These are phyloP conservation scores for Noccaea caerulescens DNA, from an alignment of 345 rosid species.

Conservation along the genomic window DNA sequence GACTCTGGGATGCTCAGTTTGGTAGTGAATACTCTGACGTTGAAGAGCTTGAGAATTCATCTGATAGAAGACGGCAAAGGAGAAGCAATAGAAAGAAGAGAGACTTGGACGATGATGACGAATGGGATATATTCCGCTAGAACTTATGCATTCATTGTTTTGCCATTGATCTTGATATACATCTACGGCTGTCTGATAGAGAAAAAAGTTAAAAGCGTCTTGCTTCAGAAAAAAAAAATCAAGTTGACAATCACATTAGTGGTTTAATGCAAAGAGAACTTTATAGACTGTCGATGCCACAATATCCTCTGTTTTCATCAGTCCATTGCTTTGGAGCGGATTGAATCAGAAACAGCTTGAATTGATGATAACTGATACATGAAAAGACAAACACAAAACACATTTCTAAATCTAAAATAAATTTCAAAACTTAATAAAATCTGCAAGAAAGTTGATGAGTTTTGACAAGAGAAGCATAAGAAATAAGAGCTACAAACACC, in stretches of 20 bases:
- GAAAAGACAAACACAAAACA: too few species aligned
- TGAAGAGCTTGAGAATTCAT: slow-evolving; percentile 46
- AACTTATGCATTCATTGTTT: not conserved
- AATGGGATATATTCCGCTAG: slow-evolving; percentile 37
- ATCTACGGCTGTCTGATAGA: not conserved
- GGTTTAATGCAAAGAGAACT: not conserved
- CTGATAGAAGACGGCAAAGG: slow-evolving; percentile 29
- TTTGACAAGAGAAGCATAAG: slow-evolving; percentile 28
- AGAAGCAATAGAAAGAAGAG: slow-evolving; percentile 41
- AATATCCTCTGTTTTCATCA: not conserved
- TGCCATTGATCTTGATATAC: slow-evolving; percentile 5
- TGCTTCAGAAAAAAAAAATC: not conserved
- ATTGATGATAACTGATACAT: not conserved
- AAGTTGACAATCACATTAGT: not conserved
- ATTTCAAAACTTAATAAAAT: slow-evolving; percentile 35
- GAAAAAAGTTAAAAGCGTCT: not conserved
- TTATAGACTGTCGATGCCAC: too few species aligned
- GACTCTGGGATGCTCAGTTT: slow-evolving; percentile 68
- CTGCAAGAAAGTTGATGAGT: slow-evolving; percentile 31
- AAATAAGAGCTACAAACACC: slow-evolving; percentile 24
- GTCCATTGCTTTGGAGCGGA: not conserved
- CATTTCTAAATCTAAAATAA: not conserved
- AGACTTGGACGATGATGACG: slow-evolving; percentile 26
- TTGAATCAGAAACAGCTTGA: not conserved
- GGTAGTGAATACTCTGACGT: slow-evolving; percentile 52